Evolutionary conservation across 163 green algal species (phyloP), one percentile per base, ranked within the genome.

Genomic region (Picocystis sp.): DNA sequence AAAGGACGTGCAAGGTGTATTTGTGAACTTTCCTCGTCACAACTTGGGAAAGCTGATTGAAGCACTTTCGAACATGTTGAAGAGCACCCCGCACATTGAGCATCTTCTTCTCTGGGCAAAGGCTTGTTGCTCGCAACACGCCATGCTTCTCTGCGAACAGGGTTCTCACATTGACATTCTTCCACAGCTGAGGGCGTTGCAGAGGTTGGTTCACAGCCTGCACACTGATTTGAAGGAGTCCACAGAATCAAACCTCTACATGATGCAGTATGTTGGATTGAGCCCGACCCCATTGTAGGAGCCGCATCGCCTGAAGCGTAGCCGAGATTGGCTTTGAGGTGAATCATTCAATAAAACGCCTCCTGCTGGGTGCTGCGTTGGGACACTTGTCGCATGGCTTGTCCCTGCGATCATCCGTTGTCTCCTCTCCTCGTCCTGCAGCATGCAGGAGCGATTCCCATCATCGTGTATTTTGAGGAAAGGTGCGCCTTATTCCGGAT

Each of bases 241-340:
- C 5, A 71, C 61, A n/a, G 83, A 90, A 46, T 47, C 22, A 14
- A 92, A 89, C 54, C n/a, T 84, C 57, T 86, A 88, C 62, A 67
- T 45, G 5, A 63, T 93, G 46, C 55, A 82, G 12, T 93, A 93
- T 54, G 46, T 93, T 15, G 45, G 19, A 22, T 38, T 57, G 12
- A n/a, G 45, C 9, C 45, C 22, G 9, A 10, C 22, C 8, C 5
- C 29, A 38, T 38, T 8, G 45, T 34, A 50, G 45, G 45, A 50
- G 17, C 17, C 17, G 17, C 17, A 19, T 19, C 17, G 17, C 17
- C 17, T 19, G 17, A 19, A 19, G 17, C 17, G 17, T 19, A 38
- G 5, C 29, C 29, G 29, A 38, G 29, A 38, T 38, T 8, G 29
- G 5, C 29, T 38, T 38, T 5, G 29, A 8, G 5, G 5, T 38